Base-by-base conservation (phyloP, 2,329 filamentous ascomycete species). In the Thielaviopsis musarum region DNA sequence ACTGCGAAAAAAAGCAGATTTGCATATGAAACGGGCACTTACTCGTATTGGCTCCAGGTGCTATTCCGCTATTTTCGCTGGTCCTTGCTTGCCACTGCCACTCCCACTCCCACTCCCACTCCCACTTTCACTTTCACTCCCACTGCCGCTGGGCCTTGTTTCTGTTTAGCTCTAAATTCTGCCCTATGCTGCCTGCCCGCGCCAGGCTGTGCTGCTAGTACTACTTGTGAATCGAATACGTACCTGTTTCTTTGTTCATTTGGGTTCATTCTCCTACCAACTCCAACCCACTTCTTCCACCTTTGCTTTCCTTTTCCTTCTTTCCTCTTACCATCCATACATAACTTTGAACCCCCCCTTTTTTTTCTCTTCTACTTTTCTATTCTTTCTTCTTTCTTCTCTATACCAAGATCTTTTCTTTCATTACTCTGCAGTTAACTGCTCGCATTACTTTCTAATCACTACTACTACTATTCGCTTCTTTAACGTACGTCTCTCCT, bases 361-460 rank as follows among this genome's bases (percentile, higher is more conserved):
- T n/a, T 49, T 30, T 22, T 38, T 48, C 38, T 57, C 45, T 49
- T 48, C 48, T 38, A 28, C 48, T 48, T 41, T 26, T 38, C 52
- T 55, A 48, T 51, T 30, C 21, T 58, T 48, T 26, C 51, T 54
- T 56, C 30, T 57, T 57, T 54, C 57, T 41, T 54, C 58, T 61
- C 54, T 56, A 22, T 56, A 53, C 57, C 57, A 51, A 57, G 54
- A 59, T 54, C 56, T 53, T 54, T 55, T 52, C n/a, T 51, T 57
- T 56, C 57, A 54, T 55, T 34, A 54, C 38, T 38, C 30, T 57
- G 60, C 60, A 62, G 57, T 62, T 62, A 57, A 59, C 60, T 62
- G 57, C 60, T 45, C 41, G 45, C 59, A 62, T 59, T 59, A 22
- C 54, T 59, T 62, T 57, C 38, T 62, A 62, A 62, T 62, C 24